Evolutionary conservation across 2,329 filamentous ascomycete genomes (phyloP).

Genomic region (Fusarium nodosum): DNA sequence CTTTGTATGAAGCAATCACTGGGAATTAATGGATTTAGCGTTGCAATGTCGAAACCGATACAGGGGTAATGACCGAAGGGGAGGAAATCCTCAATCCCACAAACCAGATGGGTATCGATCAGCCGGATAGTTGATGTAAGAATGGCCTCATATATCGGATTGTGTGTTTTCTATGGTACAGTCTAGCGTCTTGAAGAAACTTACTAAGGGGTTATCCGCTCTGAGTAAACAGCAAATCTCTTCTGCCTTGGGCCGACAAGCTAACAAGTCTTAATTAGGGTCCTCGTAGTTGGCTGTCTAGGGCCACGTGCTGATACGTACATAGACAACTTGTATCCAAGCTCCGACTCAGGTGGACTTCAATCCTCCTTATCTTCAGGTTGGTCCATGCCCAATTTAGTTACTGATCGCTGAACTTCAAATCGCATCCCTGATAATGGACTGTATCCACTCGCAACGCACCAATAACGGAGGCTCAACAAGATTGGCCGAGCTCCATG

Average conservation of each 20-base stretch:
- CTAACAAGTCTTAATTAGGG: background rate
- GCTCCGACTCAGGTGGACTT: background rate
- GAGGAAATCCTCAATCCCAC: background rate
- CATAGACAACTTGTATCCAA: background rate
- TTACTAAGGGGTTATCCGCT: background rate
- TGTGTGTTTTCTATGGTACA: background rate
- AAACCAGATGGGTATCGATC: background rate
- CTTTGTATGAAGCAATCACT: background rate
- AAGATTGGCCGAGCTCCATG: background rate
- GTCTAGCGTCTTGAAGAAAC: background rate
- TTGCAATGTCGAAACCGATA: background rate
- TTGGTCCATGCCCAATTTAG: background rate
- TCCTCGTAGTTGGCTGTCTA: background rate
- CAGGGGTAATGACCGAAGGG: background rate
- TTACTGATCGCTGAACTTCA: background rate
- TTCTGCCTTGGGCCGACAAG: background rate
- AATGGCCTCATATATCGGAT: background rate
- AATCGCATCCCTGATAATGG: background rate
- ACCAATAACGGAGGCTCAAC: background rate
- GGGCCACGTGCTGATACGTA: too few relatives aligned
- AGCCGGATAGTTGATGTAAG: background rate
- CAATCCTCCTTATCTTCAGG: background rate
- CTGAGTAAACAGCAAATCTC: background rate
- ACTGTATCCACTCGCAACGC: background rate
- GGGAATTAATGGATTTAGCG: conserved; percentile 1